A percentile compares a stretch with the other conserved stretches of the same genome.
phyloP scores from a whole-genome alignment of 306 rosid genomes.

The Rosa lucieae region DNA sequence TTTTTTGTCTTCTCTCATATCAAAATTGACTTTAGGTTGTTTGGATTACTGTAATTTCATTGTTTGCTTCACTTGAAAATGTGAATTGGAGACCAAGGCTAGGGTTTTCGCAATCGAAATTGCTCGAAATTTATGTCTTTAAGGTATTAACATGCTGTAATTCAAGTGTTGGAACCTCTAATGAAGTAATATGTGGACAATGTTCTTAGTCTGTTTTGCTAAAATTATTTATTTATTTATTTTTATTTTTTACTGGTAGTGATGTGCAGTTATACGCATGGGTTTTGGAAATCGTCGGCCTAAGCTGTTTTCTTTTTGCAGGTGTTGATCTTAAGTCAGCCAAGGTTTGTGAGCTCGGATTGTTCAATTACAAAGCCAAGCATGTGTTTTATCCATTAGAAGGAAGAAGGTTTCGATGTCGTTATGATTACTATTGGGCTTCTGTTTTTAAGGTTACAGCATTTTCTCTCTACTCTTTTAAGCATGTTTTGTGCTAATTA shows the following conservation, averaged over 20 bases:
- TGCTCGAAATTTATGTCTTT: not conserved
- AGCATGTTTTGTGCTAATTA: not conserved
- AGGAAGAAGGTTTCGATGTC: conserved; percentile 74
- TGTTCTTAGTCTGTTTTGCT: not conserved
- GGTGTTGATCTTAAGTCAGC: conserved; percentile 96
- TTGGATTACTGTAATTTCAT: not conserved
- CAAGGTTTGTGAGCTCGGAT: conserved; percentile 86
- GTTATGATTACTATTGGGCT: conserved; percentile 94
- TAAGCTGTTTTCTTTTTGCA: conserved; percentile 40
- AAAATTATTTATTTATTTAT: too few species aligned
- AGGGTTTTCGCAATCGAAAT: not conserved
- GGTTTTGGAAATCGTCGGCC: not conserved
- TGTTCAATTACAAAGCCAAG: conserved; percentile 77
- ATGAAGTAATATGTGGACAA: not conserved
- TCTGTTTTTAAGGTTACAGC: conserved; percentile 75
- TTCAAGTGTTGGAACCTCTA: not conserved
- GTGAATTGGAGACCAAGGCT: not conserved
- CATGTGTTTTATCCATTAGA: conserved; percentile 64
- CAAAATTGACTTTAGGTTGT: not conserved
- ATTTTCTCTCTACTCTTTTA: not conserved
- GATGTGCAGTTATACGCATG: not conserved
- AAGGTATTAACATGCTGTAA: not conserved
- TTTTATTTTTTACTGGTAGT: not conserved
- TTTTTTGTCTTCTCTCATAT: not conserved
- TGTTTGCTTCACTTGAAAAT: conserved; percentile 6